Evolutionary conservation across 371 early-diverging fungal species (phyloP).

Genomic region (Actinomucor elegans): DNA sequence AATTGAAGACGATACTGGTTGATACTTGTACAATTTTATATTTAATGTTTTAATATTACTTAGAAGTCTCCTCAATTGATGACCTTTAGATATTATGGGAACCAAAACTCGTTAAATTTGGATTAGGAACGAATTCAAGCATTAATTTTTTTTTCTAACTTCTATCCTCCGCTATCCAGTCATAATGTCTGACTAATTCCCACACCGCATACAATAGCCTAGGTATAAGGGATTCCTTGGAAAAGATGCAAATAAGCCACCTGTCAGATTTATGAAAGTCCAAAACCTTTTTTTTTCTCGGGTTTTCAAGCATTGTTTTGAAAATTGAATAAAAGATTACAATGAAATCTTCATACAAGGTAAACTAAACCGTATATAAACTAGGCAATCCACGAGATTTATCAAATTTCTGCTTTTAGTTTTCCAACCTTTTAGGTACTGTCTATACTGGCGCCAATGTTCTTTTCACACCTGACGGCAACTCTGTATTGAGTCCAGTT

Average conservation of each 20-base stretch:
- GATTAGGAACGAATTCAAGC: too few relatives aligned
- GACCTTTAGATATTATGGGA: too few relatives aligned
- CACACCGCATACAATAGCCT: too few relatives aligned
- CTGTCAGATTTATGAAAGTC: slow-evolving; percentile 14
- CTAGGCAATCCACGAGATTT: not conserved
- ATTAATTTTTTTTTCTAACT: too few relatives aligned
- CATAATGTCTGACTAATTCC: too few relatives aligned
- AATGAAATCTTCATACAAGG: slow-evolving; percentile 32
- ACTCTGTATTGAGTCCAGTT: slow-evolving; percentile 90
- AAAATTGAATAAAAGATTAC: not conserved
- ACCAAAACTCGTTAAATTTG: too few relatives aligned
- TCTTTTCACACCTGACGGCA: slow-evolving; percentile 94
- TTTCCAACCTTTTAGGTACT: slow-evolving; percentile 93
- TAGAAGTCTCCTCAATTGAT: too few relatives aligned
- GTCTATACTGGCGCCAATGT: slow-evolving; percentile 95
- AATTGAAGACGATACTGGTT: too few relatives aligned
- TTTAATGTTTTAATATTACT: too few relatives aligned
- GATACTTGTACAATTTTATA: too few relatives aligned
- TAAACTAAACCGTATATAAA: not conserved
- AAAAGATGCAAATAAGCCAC: slow-evolving; percentile 14
- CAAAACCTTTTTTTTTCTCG: slow-evolving; percentile 1
- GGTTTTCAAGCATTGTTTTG: too few relatives aligned
- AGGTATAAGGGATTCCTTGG: not conserved
- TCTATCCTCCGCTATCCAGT: too few relatives aligned
- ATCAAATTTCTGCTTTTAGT: slow-evolving; percentile 49